Conservation (phyloP, 1,284 basidiomycete genomes). For the Xerocomus amazonicus region DNA sequence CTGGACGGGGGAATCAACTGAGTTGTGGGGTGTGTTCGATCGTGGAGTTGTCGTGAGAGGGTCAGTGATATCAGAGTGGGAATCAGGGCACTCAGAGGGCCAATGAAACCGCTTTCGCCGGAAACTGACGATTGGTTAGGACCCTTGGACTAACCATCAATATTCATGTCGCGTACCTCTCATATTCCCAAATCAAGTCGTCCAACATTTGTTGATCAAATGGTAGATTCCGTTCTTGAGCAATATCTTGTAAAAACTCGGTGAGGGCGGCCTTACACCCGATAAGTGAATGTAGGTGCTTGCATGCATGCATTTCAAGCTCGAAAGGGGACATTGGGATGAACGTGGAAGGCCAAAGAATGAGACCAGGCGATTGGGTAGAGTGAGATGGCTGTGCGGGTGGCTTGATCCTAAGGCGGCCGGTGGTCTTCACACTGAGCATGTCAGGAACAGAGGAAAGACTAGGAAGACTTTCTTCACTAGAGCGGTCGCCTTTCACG, state of each 20-base stretch:
- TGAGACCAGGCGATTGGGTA: conserved; percentile 48
- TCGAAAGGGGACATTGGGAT: conserved; percentile 54
- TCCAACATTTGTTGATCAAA: conserved; percentile 45
- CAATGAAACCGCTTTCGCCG: conserved; percentile 59
- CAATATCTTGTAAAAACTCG: conserved; percentile 44
- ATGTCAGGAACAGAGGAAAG: conserved; percentile 26
- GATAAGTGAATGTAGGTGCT: conserved; percentile 59
- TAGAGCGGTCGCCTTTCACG: conserved; percentile 27
- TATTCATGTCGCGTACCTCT: conserved; percentile 44
- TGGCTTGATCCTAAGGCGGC: conserved; percentile 37
- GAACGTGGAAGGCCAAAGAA: conserved; percentile 55
- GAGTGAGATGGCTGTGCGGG: conserved; percentile 9
- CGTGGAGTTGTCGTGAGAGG: conserved; percentile 23
- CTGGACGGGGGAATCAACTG: conserved; percentile 12
- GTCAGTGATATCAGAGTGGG: conserved; percentile 8
- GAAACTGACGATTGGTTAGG: conserved; percentile 42
- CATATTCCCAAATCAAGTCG: conserved; percentile 63
- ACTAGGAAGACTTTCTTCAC: conserved; percentile 21
- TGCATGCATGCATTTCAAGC: conserved; percentile 67
- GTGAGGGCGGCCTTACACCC: conserved; percentile 55
- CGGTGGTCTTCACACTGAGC: conserved; percentile 42
- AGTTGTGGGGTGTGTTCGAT: conserved; percentile 19
- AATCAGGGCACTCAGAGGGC: conserved; percentile 35
- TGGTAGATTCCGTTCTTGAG: conserved; percentile 26
- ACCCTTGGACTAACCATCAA: conserved; percentile 1